Conservation (phyloP, 768 basidiomycete species). For the Boletus huronensis region DNA sequence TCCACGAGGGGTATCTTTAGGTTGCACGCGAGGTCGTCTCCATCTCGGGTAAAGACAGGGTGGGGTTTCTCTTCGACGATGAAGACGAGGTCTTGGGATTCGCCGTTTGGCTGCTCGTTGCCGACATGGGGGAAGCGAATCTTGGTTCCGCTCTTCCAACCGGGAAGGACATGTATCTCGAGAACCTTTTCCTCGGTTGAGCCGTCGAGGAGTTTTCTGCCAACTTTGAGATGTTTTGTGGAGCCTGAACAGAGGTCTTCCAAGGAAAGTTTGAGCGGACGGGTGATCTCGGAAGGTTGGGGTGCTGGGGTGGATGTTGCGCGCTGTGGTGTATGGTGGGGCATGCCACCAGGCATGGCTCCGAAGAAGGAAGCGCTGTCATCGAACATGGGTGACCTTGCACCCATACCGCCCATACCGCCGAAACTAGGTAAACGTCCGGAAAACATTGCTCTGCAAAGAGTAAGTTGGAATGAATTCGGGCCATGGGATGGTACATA, state of each 20-base stretch:
- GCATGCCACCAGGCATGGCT: constrained; percentile 57
- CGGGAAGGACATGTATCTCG: constrained; percentile 76
- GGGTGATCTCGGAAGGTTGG: constrained; percentile 59
- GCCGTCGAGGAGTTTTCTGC: constrained; percentile 68
- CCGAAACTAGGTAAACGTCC: constrained; percentile 33
- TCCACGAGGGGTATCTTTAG: constrained; percentile 75
- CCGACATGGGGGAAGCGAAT: constrained; percentile 85
- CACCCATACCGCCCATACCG: constrained; percentile 41
- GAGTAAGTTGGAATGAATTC: constrained; percentile 1
- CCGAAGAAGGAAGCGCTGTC: constrained; percentile 36
- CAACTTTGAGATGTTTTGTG: constrained; percentile 86
- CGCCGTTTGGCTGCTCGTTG: constrained; percentile 67
- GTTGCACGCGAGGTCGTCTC: constrained; percentile 69
- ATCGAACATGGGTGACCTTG: constrained; percentile 35
- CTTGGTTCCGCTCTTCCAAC: constrained; percentile 97
- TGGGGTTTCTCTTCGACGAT: constrained; percentile 96
- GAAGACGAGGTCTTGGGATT: constrained; percentile 90
- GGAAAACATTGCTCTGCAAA: constrained; percentile 56
- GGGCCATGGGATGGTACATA: constrained; percentile 37
- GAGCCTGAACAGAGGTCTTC: constrained; percentile 84
- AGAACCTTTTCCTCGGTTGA: constrained; percentile 81
- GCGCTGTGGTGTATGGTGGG: constrained; percentile 39
- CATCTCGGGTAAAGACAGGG: constrained; percentile 67
- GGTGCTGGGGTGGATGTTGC: constrained; percentile 30
- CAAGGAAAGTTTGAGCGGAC: constrained; percentile 80